phyloP scores from a whole-genome alignment of 495 filamentous ascomycete genomes.

The Trichoderma reesei region DNA sequence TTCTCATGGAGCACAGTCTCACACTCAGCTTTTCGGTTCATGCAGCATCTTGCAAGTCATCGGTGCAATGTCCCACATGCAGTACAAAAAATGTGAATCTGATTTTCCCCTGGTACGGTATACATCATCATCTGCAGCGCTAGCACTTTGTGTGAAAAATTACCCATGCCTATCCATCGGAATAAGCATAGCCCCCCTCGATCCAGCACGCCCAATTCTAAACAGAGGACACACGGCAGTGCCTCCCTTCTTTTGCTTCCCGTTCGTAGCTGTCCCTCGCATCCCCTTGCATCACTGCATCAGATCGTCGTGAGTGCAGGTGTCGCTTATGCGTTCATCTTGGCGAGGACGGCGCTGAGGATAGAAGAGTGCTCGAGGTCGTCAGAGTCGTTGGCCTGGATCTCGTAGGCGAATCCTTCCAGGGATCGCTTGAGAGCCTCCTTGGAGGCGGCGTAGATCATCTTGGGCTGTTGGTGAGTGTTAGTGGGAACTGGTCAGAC shows the following conservation, averaged over 20 bases:
- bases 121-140: slow-evolving; percentile 4
- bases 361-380: slow-evolving; percentile 82
- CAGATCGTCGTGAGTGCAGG: neutral
- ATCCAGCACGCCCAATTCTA: neutral
- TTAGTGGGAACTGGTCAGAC: neutral
- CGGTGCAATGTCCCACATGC: neutral
- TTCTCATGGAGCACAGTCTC: neutral
- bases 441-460: slow-evolving; percentile 96
- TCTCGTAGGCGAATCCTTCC: slow-evolving; percentile 64
- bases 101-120: neutral
- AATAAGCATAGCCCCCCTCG: neutral
- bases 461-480: slow-evolving; percentile 52
- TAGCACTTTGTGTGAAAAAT: slow-evolving; percentile 4
- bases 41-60: neutral
- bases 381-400: slow-evolving; percentile 87
- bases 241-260: neutral
- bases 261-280: neutral
- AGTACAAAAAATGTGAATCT: neutral
- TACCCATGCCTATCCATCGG: slow-evolving; percentile 1
- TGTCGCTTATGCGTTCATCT: slow-evolving; percentile 6
- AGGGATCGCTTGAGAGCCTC: slow-evolving; percentile 83
- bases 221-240: neutral
- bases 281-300: neutral
- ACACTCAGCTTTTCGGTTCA: neutral
- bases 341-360: slow-evolving; percentile 49